A percentile compares a stretch with the other conserved stretches of the same genome.
Evolutionary conservation across 306 rosid species (phyloP).

Genomic region (Pyrus bretschneideri): DNA sequence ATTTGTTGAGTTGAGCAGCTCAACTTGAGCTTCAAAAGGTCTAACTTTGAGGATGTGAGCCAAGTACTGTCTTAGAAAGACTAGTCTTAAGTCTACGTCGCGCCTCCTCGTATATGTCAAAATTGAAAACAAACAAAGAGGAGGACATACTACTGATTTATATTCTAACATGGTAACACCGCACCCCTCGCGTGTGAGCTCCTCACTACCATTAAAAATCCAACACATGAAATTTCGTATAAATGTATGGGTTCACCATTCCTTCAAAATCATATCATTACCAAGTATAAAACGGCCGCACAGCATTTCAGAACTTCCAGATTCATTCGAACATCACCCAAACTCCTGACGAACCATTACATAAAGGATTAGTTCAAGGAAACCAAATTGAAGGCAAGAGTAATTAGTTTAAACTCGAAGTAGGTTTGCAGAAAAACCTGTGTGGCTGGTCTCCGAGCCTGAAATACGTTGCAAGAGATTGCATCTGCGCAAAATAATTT

Average conservation of each 20-base stretch:
- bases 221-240: background rate
- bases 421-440: constrained; percentile 37
- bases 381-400: background rate
- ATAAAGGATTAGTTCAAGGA: constrained; percentile 16
- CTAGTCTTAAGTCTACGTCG: background rate
- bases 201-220: background rate
- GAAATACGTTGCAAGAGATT: constrained; percentile 81
- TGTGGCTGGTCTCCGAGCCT: constrained; percentile 88
- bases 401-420: background rate
- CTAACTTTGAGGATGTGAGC: background rate
- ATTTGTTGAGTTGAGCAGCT: background rate
- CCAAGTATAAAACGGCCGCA: constrained; percentile 88
- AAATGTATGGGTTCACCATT: background rate
- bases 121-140: no score
- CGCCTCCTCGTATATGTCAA: background rate
- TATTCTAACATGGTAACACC: background rate
- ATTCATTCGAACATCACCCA: constrained; percentile 97
- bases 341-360: constrained; percentile 50
- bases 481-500: constrained; percentile 52
- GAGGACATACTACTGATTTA: background rate
- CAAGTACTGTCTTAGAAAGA: background rate
- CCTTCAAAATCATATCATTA: constrained; percentile 26
- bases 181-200: background rate
- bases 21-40: background rate
- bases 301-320: constrained; percentile 88